Base-by-base conservation (phyloP, 345 rosid genomes). In the Corchorus olitorius region DNA sequence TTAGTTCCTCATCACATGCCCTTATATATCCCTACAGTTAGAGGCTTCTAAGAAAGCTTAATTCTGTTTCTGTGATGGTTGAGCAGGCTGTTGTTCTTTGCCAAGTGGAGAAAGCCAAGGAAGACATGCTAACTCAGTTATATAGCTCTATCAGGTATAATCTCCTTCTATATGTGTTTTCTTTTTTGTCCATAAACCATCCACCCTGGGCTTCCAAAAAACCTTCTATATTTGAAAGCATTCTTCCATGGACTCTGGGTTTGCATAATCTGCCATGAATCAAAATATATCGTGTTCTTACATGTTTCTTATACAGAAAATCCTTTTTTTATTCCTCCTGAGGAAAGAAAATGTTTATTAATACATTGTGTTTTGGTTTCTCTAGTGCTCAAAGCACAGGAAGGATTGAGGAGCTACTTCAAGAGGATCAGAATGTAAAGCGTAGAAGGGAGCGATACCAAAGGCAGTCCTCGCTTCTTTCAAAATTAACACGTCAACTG, bases 41-140 rank as follows among this genome's bases (percentile, higher is more conserved):
- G 35, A 2, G 55, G 33, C n/a, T 20, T 59, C 0, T 10, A 14
- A 35, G 62, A 50, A 15, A 7, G 17, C 65, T 34, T 60, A 58
- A 34, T 72, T 72, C 11, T 39, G 43, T 76, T 60, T 45, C 27
- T 66, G 33, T 73, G 76, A 73, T 79, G 79, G 68, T 77, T 75
- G 79, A 73, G 83, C 94, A 94, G 98, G 99, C 97, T 13, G 94
- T 94, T 83, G 98, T 94, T 78, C 96, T 94, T 76, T 94, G 98
- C 83, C 99, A 94, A 89, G 99, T 94, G 19, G 98, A 94, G 83
- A 94, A 94, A 83, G 90, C 99, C 11, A 93, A 89, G 84, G 99
- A 94, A 87, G 97, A 94, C 84, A 94, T 94, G 99, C 88, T 94
- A 45, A 94, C 90, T 87, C 99, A 94, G 79, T 84, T 94, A 74